Base-by-base conservation (phyloP, 2,329 filamentous ascomycete species). In the Penicillium sp. region DNA sequence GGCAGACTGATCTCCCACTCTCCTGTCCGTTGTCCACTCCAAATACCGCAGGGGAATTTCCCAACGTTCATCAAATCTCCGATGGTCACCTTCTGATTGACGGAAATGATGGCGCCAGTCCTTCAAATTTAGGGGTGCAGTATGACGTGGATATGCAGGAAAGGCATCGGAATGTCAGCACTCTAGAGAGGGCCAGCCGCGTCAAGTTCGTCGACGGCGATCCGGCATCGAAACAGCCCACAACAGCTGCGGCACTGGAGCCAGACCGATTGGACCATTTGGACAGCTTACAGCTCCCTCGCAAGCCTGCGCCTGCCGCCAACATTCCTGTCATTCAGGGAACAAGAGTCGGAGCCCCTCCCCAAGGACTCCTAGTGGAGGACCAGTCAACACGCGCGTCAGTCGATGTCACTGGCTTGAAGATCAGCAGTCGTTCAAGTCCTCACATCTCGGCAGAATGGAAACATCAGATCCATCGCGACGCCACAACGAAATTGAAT, bases 141-240 rank as follows among this genome's bases (percentile, higher is more conserved):
- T 8, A 60, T 43, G 47, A 57, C 37, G 57, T 46, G 46, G 60
- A 51, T 44, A 58, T 59, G 53, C 66, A 63, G 58, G 56, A 55
- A 54, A 66, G 50, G 56, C 51, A 60, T 53, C 58, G 62, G 66
- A 69, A 69, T 69, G 66, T 61, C 57, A 61, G 65, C 50, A 67
- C 66, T 63, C 59, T 62, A 38, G 65, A 61, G 47, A 59, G 44
- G 54, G 53, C 66, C 51, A 69, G 68, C 62, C 63, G 62, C 45
- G 57, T 66, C 49, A 64, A 67, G 43, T 64, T 64, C 50, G 65
- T 59, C 12, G 57, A 59, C 39, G 58, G 55, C 39, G 57, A 61
- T 45, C 51, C 54, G 34, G 58, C 60, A 40, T 39, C 47, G 36
- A 48, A 51, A 41, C 52, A 58, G 26, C 48, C 46, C 39, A 49